A percentile compares a stretch with the other conserved stretches of the same genome.
phyloP scores from a whole-genome alignment of 176 grass and related monocot genomes.

The Hsuehochloa calcarea region DNA sequence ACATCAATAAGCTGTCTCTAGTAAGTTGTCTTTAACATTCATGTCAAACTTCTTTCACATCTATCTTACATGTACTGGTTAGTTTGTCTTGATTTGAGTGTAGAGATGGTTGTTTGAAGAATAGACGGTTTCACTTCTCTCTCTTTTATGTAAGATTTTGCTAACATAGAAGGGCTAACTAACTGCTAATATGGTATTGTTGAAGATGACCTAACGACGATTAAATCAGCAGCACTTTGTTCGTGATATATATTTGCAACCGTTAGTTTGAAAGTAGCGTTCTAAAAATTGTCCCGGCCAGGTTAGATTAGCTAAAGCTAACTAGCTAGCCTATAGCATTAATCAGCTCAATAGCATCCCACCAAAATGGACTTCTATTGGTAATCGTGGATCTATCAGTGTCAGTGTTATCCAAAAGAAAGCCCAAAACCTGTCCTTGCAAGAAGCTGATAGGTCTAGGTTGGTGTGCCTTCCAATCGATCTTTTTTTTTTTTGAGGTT shows the following conservation, averaged over 20 bases:
- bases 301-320: neutral
- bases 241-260: neutral
- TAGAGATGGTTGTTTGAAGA: too few species aligned
- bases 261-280: neutral
- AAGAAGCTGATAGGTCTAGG: slow-evolving; percentile 16
- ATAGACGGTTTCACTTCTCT: too few species aligned
- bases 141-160: too few species aligned
- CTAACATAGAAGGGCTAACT: too few species aligned
- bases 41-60: too few species aligned
- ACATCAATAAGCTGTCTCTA: too few species aligned
- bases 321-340: neutral
- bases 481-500: neutral
- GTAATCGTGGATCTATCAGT: neutral
- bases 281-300: neutral
- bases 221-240: neutral
- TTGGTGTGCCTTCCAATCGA: neutral
- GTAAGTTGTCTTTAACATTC: too few species aligned
- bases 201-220: too few species aligned
- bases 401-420: slow-evolving; percentile 3
- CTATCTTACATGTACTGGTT: too few species aligned
- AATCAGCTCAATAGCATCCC: neutral
- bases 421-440: neutral
- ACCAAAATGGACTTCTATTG: neutral
- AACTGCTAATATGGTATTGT: too few species aligned
- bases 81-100: too few species aligned